Base-by-base conservation (phyloP, 2,329 filamentous ascomycete species). In the Curvularia spicifera region DNA sequence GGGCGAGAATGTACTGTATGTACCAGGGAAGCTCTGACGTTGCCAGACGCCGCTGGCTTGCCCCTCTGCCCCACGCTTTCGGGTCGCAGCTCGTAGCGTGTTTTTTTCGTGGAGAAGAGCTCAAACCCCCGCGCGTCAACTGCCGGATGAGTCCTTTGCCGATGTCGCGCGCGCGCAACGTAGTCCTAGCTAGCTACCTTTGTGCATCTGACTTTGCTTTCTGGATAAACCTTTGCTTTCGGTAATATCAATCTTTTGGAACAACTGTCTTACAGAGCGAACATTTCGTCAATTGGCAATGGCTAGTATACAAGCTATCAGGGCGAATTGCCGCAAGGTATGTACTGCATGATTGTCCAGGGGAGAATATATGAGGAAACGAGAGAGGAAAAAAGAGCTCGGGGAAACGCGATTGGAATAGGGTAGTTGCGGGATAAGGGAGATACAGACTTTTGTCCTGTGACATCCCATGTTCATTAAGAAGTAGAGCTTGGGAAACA, bases 311-410 rank as follows among this genome's bases (percentile, higher is more conserved):
- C 69, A 72, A 26, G 65, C 75, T 15, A 76, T 82, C 57, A 72
- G 71, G 68, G 71, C 73, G 40, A 81, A 81, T 68, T 82, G 80
- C 74, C 75, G 79, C 43, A 82, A 82, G 78, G 80, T 82, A 70
- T 13, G 68, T 69, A 2, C 7, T n/a, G 5, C 46, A 15, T 10
- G 13, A 44, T 28, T 9, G 12, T 13, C n/a, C 3, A 5, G 35
- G 2, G 22, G 26, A 10, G 24, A 24, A 39, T 22, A 28, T 26
- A 2, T 8, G 9, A 49, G 42, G 40, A 35, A 2, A 10, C 5
- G 9, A 4, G 22, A 40, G 18, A 10, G 15, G 12, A 20, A n/a
- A n/a, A 24, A 40, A 42, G 50, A 35, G 45, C 4, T 50, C 3
- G 28, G 26, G 20, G 1, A 18, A 24, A n/a, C 4, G 20, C 31